Conservation (phyloP, 257 asterid species). For the Cynanchum wilfordii region DNA sequence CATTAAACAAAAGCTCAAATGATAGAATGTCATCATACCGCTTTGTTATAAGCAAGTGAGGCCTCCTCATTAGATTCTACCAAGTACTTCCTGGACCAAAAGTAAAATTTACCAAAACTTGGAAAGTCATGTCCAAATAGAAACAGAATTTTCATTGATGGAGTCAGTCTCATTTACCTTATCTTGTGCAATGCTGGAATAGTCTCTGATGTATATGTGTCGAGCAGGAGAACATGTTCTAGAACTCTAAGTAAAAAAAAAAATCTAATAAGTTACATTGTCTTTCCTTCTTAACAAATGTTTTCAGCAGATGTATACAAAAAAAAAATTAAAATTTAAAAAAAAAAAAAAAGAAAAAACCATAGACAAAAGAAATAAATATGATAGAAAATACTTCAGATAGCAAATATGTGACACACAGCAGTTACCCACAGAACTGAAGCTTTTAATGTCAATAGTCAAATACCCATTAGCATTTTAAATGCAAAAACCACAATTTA, state of each 20-base stretch:
- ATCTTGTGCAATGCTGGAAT: constrained; percentile 92
- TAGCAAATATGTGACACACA: background rate
- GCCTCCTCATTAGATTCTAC: constrained; percentile 95
- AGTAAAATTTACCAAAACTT: background rate
- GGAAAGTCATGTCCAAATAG: background rate
- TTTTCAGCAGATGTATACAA: background rate
- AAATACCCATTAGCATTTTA: background rate
- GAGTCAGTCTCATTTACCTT: constrained; percentile 41
- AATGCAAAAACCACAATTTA: background rate
- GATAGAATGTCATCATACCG: constrained; percentile 39
- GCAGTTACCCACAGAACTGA: background rate
- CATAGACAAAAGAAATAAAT: background rate
- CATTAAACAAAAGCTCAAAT: constrained; percentile 7
- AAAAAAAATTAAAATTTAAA: background rate
- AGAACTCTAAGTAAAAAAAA: constrained; percentile 58
- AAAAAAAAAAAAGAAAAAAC: too few species aligned
- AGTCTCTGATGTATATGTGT: constrained; percentile 82
- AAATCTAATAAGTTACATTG: background rate
- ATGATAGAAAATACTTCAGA: background rate
- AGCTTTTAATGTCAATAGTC: background rate
- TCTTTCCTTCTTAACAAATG: background rate
- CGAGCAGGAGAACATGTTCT: constrained; percentile 90
- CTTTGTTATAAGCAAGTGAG: constrained; percentile 94
- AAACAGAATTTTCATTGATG: constrained; percentile 3
- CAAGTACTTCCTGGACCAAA: constrained; percentile 64